These are phyloP conservation scores for Geranium brycei DNA, from an alignment of 345 rosid genomes.

Conservation along the genomic window DNA sequence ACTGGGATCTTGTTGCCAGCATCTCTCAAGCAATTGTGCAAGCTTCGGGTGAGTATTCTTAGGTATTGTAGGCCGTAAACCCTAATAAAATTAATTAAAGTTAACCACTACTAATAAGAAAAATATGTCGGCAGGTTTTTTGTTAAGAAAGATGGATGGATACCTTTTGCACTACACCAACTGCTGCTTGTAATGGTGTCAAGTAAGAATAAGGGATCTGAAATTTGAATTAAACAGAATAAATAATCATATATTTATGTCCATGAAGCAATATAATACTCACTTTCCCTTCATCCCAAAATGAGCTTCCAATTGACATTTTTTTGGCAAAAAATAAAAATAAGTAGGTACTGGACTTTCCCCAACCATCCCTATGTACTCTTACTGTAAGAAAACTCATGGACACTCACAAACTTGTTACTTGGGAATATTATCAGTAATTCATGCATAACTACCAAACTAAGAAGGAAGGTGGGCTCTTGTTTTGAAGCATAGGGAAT, in stretches of 20 bases:
- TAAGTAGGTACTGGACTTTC: no score
- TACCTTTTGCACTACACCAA: conserved; percentile 91
- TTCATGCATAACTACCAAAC: no score
- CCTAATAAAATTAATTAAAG: conserved; percentile 22
- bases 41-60: conserved; percentile 62
- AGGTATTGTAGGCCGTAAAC: conserved; percentile 74
- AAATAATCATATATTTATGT: no score
- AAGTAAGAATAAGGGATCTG: conserved; percentile 71
- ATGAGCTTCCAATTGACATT: not conserved
- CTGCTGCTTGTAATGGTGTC: conserved; percentile 89
- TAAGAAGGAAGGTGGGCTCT: no score
- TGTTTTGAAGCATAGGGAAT: no score
- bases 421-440: no score
- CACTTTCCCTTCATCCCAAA: not conserved
- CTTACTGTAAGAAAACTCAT: no score
- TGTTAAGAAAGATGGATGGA: not conserved
- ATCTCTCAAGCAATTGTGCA: conserved; percentile 63
- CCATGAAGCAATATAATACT: no score
- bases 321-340: not conserved
- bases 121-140: not conserved
- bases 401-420: no score
- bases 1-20: conserved; percentile 81
- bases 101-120: not conserved
- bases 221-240: conserved; percentile 7
- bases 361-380: no score